These are phyloP conservation scores for Erythrobasidium yunnanense DNA, from an alignment of 768 basidiomycete species.

Conservation along the genomic window DNA sequence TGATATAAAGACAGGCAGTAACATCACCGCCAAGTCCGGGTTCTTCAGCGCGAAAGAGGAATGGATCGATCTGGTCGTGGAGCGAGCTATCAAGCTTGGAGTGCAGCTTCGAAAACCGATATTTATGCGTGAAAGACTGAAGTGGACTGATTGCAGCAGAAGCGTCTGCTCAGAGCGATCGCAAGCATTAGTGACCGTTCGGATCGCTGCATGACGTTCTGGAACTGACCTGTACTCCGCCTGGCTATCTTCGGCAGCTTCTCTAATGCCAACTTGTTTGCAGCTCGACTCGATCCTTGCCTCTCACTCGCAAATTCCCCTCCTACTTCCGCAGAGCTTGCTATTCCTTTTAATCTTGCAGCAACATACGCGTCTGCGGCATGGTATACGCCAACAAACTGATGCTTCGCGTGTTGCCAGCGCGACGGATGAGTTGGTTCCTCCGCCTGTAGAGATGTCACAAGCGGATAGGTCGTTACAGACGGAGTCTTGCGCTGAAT, in stretches of 20 bases:
- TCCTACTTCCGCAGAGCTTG: no score
- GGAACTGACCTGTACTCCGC: not conserved
- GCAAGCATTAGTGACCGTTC: not conserved
- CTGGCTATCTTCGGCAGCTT: not conserved
- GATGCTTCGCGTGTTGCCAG: constrained; percentile 1
- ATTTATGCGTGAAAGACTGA: constrained; percentile 33
- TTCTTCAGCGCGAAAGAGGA: constrained; percentile 32
- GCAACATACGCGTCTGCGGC: not conserved
- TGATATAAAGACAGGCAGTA: constrained; percentile 38
- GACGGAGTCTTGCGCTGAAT: not conserved
- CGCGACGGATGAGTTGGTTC: not conserved
- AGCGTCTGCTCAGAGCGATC: not conserved
- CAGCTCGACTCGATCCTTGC: not conserved
- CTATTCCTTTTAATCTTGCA: not conserved
- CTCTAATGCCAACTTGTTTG: not conserved
- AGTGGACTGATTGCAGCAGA: constrained; percentile 32
- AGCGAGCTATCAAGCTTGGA: constrained; percentile 34
- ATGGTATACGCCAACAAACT: not conserved
- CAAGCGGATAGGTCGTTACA: no score
- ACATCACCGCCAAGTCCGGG: constrained; percentile 19
- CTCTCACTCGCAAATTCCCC: constrained; percentile 3
- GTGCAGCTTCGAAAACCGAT: constrained; percentile 39
- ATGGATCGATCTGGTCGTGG: constrained; percentile 37
- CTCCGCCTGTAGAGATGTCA: no score
- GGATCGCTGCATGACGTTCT: constrained; percentile 3